phyloP scores from a whole-genome alignment of 768 basidiomycete genomes.

The Pleurotus tuoliensis region DNA sequence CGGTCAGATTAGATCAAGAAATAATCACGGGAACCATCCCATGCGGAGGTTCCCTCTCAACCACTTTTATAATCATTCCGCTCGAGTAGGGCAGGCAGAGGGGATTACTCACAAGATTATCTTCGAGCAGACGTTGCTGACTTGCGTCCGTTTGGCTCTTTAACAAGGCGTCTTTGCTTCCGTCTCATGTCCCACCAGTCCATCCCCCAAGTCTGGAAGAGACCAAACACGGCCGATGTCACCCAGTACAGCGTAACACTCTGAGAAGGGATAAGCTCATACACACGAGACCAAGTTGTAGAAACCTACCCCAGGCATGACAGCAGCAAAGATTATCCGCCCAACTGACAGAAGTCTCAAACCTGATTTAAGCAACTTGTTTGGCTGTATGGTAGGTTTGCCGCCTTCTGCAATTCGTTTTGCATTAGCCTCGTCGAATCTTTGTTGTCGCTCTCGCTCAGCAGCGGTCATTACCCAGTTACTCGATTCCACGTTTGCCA shows the following conservation, averaged over 20 bases:
- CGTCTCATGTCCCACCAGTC: constrained; percentile 57
- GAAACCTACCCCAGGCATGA: constrained; percentile 66
- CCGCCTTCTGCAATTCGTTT: constrained; percentile 38
- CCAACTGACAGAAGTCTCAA: constrained; percentile 57
- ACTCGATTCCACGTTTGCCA: constrained; percentile 77
- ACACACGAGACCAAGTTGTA: constrained; percentile 8
- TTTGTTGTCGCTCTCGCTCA: constrained; percentile 46
- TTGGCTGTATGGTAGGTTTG: constrained; percentile 39
- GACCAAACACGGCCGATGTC: constrained; percentile 69
- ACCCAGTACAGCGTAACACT: constrained; percentile 74
- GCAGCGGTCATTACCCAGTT: constrained; percentile 67
- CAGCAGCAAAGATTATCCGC: constrained; percentile 62
- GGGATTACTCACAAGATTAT: background rate
- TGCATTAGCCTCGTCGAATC: constrained; percentile 44
- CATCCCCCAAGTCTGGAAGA: constrained; percentile 71
- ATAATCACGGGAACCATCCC: constrained; percentile 48
- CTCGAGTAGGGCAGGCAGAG: background rate
- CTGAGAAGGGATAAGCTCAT: constrained; percentile 28
- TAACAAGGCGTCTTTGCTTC: constrained; percentile 17
- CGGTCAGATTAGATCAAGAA: constrained; percentile 95
- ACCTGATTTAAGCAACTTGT: constrained; percentile 46
- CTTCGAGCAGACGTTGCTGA: background rate
- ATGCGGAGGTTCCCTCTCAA: constrained; percentile 59
- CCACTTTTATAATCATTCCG: constrained; percentile 75
- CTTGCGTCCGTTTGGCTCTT: background rate